Conservation (phyloP, 768 basidiomycete genomes). For the Psilocybe cyanescens region DNA sequence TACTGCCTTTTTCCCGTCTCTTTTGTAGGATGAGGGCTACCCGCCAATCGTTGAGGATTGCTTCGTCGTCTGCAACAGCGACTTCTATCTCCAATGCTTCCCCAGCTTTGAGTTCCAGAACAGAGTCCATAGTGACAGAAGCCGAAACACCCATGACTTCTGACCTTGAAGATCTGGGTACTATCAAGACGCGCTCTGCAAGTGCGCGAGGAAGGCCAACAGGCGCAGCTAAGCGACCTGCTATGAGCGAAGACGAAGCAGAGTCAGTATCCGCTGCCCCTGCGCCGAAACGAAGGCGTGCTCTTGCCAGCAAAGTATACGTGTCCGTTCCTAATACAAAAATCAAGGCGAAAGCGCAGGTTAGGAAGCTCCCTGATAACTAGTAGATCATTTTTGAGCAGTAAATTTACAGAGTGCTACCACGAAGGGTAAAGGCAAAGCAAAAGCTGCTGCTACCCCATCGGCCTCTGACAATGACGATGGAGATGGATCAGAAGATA, state of each 20-base stretch:
- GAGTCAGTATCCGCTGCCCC: slow-evolving; percentile 27
- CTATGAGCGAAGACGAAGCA: slow-evolving; percentile 27
- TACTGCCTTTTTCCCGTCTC: slow-evolving; percentile 2
- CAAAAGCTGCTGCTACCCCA: slow-evolving; percentile 24
- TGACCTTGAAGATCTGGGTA: slow-evolving; percentile 35
- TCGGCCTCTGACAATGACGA: slow-evolving; percentile 35
- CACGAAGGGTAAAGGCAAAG: slow-evolving; percentile 37
- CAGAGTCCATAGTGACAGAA: slow-evolving; percentile 41
- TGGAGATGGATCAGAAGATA: slow-evolving; percentile 24
- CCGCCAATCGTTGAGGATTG: slow-evolving; percentile 33
- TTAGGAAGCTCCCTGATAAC: slow-evolving; percentile 6
- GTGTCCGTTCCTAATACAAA: slow-evolving; percentile 32
- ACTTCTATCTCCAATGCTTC: slow-evolving; percentile 49
- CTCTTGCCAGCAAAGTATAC: slow-evolving; percentile 34
- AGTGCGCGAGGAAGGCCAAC: slow-evolving; percentile 22
- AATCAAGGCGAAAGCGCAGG: slow-evolving; percentile 31
- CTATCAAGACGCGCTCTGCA: slow-evolving; percentile 21
- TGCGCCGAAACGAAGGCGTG: slow-evolving; percentile 40
- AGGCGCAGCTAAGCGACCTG: slow-evolving; percentile 25
- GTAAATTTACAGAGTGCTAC: slow-evolving; percentile 11
- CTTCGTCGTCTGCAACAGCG: slow-evolving; percentile 32
- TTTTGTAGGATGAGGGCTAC: slow-evolving; percentile 35
- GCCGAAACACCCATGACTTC: slow-evolving; percentile 60
- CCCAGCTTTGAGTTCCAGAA: slow-evolving; percentile 52
- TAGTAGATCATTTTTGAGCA: background rate